These are phyloP conservation scores for Termitomyces heimii DNA, from an alignment of 768 basidiomycete species.

Conservation along the genomic window DNA sequence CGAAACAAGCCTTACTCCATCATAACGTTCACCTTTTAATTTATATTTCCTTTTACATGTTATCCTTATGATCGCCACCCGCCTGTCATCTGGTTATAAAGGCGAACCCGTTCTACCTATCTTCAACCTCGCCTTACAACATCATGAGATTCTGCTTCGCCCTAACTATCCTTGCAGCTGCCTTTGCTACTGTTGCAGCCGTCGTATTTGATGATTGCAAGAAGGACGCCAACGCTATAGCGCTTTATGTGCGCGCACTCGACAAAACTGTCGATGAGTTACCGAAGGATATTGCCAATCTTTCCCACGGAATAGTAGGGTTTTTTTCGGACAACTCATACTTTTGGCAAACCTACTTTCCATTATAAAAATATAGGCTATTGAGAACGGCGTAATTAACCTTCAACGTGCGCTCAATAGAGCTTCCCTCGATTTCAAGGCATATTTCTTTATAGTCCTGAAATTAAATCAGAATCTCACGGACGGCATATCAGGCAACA, in stretches of 20 bases:
- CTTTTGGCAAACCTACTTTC: background rate
- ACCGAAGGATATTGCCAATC: constrained; percentile 14
- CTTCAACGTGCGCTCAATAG: constrained; percentile 17
- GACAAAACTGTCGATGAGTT: constrained; percentile 4
- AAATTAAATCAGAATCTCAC: background rate
- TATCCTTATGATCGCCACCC: background rate
- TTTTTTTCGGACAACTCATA: background rate
- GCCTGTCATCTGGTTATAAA: background rate
- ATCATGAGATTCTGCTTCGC: constrained; percentile 8
- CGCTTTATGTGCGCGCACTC: background rate
- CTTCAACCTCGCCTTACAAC: background rate
- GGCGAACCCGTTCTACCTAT: background rate
- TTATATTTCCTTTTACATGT: background rate
- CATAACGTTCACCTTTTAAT: background rate
- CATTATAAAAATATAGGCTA: constrained; percentile 9
- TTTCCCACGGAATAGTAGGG: constrained; percentile 21
- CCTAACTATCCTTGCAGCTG: background rate
- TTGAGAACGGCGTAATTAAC: constrained; percentile 18
- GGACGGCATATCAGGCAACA: background rate
- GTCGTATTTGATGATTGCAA: background rate
- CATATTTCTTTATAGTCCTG: background rate
- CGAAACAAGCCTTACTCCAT: background rate
- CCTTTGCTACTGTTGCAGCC: constrained; percentile 2
- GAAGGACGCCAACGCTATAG: constrained; percentile 2
- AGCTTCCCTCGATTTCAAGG: constrained; percentile 20